Evolutionary conservation across 495 filamentous ascomycete genomes (phyloP), one percentile per base, ranked within the genome.

Genomic region (Cryomyces minteri): DNA sequence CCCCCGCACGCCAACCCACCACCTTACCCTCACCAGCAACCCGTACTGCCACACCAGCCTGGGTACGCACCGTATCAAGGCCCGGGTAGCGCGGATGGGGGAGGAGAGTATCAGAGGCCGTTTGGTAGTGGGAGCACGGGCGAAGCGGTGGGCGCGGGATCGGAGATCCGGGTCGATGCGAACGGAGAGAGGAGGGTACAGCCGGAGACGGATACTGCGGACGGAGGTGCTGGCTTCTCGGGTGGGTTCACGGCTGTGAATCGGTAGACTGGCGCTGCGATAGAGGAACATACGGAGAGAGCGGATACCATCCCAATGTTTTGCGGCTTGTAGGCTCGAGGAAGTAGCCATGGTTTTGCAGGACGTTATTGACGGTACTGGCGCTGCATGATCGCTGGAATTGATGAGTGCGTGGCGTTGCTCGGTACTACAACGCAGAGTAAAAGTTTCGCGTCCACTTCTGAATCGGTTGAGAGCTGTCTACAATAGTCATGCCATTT

Each of bases 201-300:
- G 47, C 32, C 42, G 12, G 38, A 47, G 14, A 40, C 12, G 44
- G 38, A 44, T 11, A 10, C 47, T 10, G 44, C 33, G 10, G 48
- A 32, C 38, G 29, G 10, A 11, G 10, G 5, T 33, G 40, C n/a
- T n/a, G 33, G 37, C 7, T 36, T 18, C 32, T 52, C 41, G 1
- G 50, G 48, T 9, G 56, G 51, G 3, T 58, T 58, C 43, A 60
- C 50, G 29, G 52, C 57, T 18, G 55, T 56, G 18, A 58, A 58
- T 42, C 47, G 49, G 40, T 50, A 25, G 18, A 25, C 18, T 25
- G 18, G 18, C 18, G 18, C 18, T 25, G 18, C 18, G 18, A 25
- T 25, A 25, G 18, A 25, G 18, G 18, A 2, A 25, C 18, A 25
- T 25, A 25, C 18, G 18, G 18, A 25, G 18, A 25, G 18, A 25